Percentiles rank a stretch among this genome's conserved stretches.
These are phyloP conservation scores for Kwoniella pini DNA, from an alignment of 768 basidiomycete genomes.

Conservation along the genomic window DNA sequence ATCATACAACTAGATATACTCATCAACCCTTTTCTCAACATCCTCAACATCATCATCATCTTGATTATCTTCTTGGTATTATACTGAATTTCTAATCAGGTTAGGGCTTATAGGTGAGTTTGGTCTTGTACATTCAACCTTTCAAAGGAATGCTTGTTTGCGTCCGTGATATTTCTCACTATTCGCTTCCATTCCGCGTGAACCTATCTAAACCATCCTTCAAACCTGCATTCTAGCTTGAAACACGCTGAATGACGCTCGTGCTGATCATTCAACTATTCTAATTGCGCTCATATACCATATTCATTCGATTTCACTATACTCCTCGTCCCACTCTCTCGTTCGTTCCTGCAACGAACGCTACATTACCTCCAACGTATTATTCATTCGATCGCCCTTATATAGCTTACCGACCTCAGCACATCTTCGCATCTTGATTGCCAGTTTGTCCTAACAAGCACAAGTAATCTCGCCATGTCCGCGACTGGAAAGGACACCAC, in stretches of 20 bases:
- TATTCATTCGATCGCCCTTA: not conserved
- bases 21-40: too few relatives aligned
- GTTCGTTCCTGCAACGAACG: too few relatives aligned
- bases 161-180: not conserved
- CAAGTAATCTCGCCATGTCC: conserved; percentile 37
- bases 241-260: not conserved
- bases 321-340: too few relatives aligned
- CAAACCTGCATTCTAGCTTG: not conserved
- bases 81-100: too few relatives aligned
- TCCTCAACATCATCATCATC: too few relatives aligned
- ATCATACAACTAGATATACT: too few relatives aligned
- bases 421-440: not conserved
- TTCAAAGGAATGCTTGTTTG: too few relatives aligned
- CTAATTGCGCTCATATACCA: not conserved
- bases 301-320: not conserved
- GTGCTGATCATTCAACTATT: not conserved
- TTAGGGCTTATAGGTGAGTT: too few relatives aligned
- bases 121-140: too few relatives aligned
- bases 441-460: not conserved
- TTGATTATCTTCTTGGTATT: too few relatives aligned
- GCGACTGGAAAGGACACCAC: conserved; percentile 45
- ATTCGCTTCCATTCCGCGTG: not conserved
- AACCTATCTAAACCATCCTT: not conserved
- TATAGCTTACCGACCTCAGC: not conserved
- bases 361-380: too few relatives aligned